Base-by-base conservation (phyloP, 2,329 filamentous ascomycete species). In the Stachybotrys chartarum region DNA sequence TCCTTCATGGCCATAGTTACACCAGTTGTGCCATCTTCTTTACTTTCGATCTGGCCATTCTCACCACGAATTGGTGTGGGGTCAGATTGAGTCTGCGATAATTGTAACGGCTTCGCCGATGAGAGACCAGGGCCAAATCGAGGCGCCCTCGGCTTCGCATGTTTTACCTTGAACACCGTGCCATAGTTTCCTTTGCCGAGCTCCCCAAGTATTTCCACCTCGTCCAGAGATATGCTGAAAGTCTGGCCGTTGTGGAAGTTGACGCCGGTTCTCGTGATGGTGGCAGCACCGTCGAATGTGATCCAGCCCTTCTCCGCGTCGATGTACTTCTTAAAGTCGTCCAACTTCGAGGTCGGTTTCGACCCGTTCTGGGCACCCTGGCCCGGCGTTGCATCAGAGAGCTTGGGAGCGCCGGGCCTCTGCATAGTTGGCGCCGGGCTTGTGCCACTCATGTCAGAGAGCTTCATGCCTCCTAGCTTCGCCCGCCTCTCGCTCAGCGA, bases 1-100 rank as follows among this genome's bases (percentile, higher is more conserved):
- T 99, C 94, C 71, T 99, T 99, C 94, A 99, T 99, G 14, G 94
- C 94, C 94, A 99, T 97, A 57, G 96, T 79, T 52, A 89, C 83
- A 17, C 93, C 91, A 1, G 85, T 86, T 1, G 82, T 83, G 5
- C 74, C 75, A 51, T 72, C 61, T 50, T 61, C 66, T n/a, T 58
- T n/a, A 67, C 65, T 50, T 62, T 70, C 68, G 12, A 62, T 57
- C 0, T 62, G 55, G 0, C 67, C 66, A 11, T 67, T 65, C 4
- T 68, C 62, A 6, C 62, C 57, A 11, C 72, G 61, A 7, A 65
- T 30, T 2, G 66, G 64, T 8, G 67, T 63, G 7, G 72, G 66
- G 18, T 75, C 70, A 17, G 74, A 70, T 18, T 72, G 61, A 24
- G 70, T 61, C 7, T 70, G 66, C 32, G 71, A 68, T 24, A 77